Evolutionary conservation across 2,329 filamentous ascomycete genomes (phyloP), one percentile per base, ranked within the genome.

Genomic region (Cytospora paraplurivora): DNA sequence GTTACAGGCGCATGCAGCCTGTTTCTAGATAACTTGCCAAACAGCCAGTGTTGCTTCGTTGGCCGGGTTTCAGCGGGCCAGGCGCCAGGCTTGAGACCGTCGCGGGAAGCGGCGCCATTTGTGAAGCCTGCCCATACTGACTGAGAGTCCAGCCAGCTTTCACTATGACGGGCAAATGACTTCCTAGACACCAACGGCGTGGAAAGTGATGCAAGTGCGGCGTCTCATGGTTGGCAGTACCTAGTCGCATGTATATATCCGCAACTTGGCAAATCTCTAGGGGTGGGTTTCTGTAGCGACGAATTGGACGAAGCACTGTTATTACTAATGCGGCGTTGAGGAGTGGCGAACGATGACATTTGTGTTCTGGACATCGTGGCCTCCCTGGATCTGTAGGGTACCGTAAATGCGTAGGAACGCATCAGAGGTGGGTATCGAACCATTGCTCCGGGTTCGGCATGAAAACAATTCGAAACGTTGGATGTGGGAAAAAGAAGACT

Each of bases 401-500:
- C 44, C 19, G 44, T 19, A 44, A 13, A 41, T 41, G 34, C 50
- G 32, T 33, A 7, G 49, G n/a, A 38, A 49, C 10, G 51, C 41
- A 27, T 55, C 49, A 19, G 32, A 19, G 37, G 51, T 61, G 52
- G 59, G n/a, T 50, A 55, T 61, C 51, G 38, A 38, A 55, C 51
- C 59, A 55, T n/a, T 47, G 59, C 21, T 61, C 51, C 33, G 59
- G 59, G 59, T 50, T 55, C 59, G 51, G 59, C 50, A 50, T 33
- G 38, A 61, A 21, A 13, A 17, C 34, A 52, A 49, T 38, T 38
- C 49, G 58, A 32, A 47, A 52, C 17, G 32, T 19, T 17, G 33
- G 15, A 27, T 55, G 21, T 21, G 53, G 44, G 17, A 32, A n/a
- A 50, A 32, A n/a, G 38, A 51, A 54, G 34, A n/a, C 17, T 37